phyloP scores from a whole-genome alignment of 331 rosid genomes.

The Arachis monticola region DNA sequence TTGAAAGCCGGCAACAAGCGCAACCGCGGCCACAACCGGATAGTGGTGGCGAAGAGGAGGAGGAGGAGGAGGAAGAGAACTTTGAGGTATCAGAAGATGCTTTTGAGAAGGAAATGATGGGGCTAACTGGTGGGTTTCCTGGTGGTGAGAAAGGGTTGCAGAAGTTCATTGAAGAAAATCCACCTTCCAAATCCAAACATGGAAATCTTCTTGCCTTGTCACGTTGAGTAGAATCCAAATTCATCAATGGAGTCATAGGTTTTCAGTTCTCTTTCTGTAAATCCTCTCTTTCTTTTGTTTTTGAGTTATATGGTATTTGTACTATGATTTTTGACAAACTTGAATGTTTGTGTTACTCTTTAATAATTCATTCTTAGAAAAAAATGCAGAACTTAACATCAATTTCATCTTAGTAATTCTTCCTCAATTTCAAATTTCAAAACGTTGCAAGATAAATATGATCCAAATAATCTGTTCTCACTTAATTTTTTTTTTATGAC shows the following conservation, averaged over 20 bases:
- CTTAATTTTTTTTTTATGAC: neutral
- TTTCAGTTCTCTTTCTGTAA: neutral
- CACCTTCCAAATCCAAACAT: constrained; percentile 19
- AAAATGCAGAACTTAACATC: neutral
- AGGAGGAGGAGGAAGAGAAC: constrained; percentile 6
- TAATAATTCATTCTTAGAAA: neutral
- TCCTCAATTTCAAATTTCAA: neutral
- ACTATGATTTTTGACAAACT: constrained; percentile 33
- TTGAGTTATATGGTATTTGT: neutral
- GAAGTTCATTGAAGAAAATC: constrained; percentile 59
- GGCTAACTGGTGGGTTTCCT: constrained; percentile 89
- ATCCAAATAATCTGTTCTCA: neutral
- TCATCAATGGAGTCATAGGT: neutral
- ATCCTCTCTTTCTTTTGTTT: neutral
- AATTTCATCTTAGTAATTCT: neutral
- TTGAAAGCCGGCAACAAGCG: neutral
- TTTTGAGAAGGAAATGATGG: constrained; percentile 88
- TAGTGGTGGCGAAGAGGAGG: constrained; percentile 10
- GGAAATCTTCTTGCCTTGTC: neutral
- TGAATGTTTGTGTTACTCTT: constrained; percentile 7
- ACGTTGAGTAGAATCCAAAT: constrained; percentile 16
- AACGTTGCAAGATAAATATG: neutral
- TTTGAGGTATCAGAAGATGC: constrained; percentile 39
- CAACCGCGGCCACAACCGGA: neutral
- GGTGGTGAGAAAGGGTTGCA: constrained; percentile 85